Base-by-base conservation (phyloP, 148 eudicot species). In the Rhododendron henanense region DNA sequence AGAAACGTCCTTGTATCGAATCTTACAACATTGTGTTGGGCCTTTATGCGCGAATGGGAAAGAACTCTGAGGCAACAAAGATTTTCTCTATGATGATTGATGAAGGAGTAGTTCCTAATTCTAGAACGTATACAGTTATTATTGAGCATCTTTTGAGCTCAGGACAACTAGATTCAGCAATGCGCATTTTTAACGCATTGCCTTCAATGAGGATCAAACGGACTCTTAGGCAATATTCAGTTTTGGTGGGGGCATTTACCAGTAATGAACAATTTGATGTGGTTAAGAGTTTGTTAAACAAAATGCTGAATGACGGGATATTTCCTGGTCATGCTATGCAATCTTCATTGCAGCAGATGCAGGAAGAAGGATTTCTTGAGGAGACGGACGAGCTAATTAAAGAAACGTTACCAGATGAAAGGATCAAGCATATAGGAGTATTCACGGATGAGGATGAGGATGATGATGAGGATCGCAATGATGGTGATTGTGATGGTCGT, bases 141-240 rank as follows among this genome's bases (percentile, higher is more conserved):
- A 90, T 96, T n/a, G 93, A 95, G 84, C 99, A 96, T 91, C 95
- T 96, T 69, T 87, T 95, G 75, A 90, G 90, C 41, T 86, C 86
- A 4, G 90, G 91, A 87, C 90, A 92, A 71, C 86, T 89, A 35
- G 93, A 93, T 81, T 75, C 87, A 51, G 94, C 94, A 47, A 85
- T 89, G 87, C 88, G 94, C 81, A 59, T 96, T 85, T 96, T 94
- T 83, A 84, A 88, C 39, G 81, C 87, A 74, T 86, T 96, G 91
- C 95, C 97, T 10, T 82, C 55, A 78, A 94, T 96, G 98, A 93
- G 97, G 88, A 88, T 94, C 19, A 96, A 92, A 88, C 94, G 89
- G 75, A 95, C 97, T 14, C 69, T 89, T 6, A 93, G 85, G 90
- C 99, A 95, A 87, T 95, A 91, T 83, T 90, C 91, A 0, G 44